Percentiles rank a stretch among this genome's conserved stretches.
Evolutionary conservation across 345 rosid species (phyloP).

Genomic region (Gossypium rotundifolium): DNA sequence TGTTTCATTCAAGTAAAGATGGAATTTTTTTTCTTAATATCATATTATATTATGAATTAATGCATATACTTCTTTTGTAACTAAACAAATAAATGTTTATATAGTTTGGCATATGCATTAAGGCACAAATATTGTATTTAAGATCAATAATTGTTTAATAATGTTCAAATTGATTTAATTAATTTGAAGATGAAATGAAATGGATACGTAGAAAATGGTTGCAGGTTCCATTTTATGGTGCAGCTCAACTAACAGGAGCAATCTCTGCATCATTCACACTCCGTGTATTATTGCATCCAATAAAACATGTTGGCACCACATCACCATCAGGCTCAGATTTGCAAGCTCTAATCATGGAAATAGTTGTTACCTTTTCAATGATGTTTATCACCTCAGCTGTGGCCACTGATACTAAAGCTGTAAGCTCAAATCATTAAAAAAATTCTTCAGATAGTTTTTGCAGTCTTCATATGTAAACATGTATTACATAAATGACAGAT

Average conservation of each 20-base stretch:
- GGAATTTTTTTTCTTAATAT: neutral
- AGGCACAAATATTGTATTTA: neutral
- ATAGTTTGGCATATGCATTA: neutral
- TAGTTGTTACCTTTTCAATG: constrained; percentile 43
- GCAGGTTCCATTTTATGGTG: constrained; percentile 47
- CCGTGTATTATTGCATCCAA: constrained; percentile 33
- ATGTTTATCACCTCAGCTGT: constrained; percentile 47
- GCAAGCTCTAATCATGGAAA: constrained; percentile 52
- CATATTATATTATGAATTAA: neutral
- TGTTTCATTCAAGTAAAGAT: no score
- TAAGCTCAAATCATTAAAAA: constrained; percentile 6
- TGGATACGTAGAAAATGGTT: neutral
- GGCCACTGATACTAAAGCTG: constrained; percentile 44
- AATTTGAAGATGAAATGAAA: no score
- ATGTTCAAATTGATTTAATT: neutral
- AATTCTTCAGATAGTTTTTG: no score
- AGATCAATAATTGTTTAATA: neutral
- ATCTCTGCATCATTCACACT: constrained; percentile 31
- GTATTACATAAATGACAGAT: constrained; percentile 17
- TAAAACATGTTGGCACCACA: constrained; percentile 36
- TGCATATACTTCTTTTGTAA: neutral
- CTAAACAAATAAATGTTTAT: neutral
- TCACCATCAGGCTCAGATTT: constrained; percentile 42
- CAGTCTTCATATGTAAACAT: neutral
- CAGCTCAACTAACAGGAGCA: constrained; percentile 42